A percentile compares a stretch with the other conserved stretches of the same genome.
These are phyloP conservation scores for Coleophoma cylindrospora DNA, from an alignment of 2,329 filamentous ascomycete genomes.

Conservation along the genomic window DNA sequence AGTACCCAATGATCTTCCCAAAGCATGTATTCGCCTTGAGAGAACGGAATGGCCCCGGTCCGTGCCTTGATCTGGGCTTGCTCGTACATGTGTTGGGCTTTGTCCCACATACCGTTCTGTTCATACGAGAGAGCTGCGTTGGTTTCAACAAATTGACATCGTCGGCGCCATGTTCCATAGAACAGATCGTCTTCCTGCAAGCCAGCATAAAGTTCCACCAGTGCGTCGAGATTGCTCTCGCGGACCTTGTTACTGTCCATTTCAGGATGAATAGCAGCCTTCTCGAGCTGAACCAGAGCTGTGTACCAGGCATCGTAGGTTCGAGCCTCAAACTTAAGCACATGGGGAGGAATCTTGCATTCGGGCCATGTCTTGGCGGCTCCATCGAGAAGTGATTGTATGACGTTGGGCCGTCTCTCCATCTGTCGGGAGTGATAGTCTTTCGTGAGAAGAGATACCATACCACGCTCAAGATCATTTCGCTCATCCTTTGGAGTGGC, in stretches of 20 bases:
- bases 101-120: conserved; percentile 99
- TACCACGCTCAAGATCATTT: conserved; percentile 80
- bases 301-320: conserved; percentile 98
- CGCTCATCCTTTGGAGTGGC: conserved; percentile 83
- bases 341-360: conserved; percentile 90
- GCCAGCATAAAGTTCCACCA: conserved; percentile 88
- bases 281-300: conserved; percentile 85
- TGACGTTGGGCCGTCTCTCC: conserved; percentile 91
- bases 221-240: conserved; percentile 91
- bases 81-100: conserved; percentile 95
- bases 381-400: conserved; percentile 86
- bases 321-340: conserved; percentile 90
- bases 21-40: conserved; percentile 94
- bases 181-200: conserved; percentile 96
- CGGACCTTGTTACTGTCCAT: conserved; percentile 79
- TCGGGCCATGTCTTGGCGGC: conserved; percentile 78
- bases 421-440: conserved; percentile 94
- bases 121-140: conserved; percentile 97
- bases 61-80: conserved; percentile 94
- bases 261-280: conserved; percentile 71
- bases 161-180: conserved; percentile 92
- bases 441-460: conserved; percentile 87
- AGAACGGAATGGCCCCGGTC: conserved; percentile 93
- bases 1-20: conserved; percentile 99
- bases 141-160: conserved; percentile 95